These are phyloP conservation scores for Phytophthora vignae DNA, from an alignment of 352 stramenopile species.

Conservation along the genomic window DNA sequence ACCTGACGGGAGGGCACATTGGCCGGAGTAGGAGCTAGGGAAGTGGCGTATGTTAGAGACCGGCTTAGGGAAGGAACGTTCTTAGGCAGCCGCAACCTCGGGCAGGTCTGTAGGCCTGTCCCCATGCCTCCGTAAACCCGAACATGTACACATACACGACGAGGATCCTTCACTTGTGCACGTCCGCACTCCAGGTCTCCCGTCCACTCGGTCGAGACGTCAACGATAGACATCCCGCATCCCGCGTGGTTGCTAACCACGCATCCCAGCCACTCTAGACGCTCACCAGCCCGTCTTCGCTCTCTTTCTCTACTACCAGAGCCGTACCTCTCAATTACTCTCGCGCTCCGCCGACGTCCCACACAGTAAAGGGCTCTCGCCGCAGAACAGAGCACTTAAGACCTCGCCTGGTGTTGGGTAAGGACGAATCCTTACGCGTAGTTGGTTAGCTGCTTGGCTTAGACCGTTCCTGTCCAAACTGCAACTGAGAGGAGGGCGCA, in stretches of 20 bases:
- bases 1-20: neutral
- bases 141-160: neutral
- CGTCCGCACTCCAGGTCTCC: neutral
- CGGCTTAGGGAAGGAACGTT: neutral
- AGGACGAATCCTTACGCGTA: too few relatives aligned
- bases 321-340: neutral
- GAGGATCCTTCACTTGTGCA: neutral
- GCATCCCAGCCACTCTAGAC: conserved; percentile 1
- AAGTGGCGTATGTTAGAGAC: neutral
- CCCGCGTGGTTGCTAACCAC: neutral
- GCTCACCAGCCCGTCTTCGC: neutral
- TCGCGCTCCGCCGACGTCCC: neutral
- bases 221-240: neutral
- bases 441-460: neutral
- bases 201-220: neutral
- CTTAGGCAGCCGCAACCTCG: neutral
- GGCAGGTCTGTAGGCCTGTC: neutral
- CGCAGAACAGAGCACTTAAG: neutral
- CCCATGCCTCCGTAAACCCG: neutral
- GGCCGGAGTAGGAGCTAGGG: neutral
- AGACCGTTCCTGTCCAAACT: neutral
- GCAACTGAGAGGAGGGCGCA: too few relatives aligned
- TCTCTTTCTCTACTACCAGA: neutral
- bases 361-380: neutral
- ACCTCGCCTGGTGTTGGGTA: neutral